Percentiles rank a stretch among this genome's conserved stretches.
These are phyloP conservation scores for Fusarium tanahbumbuense DNA, from an alignment of 2,329 filamentous ascomycete species.

Conservation along the genomic window DNA sequence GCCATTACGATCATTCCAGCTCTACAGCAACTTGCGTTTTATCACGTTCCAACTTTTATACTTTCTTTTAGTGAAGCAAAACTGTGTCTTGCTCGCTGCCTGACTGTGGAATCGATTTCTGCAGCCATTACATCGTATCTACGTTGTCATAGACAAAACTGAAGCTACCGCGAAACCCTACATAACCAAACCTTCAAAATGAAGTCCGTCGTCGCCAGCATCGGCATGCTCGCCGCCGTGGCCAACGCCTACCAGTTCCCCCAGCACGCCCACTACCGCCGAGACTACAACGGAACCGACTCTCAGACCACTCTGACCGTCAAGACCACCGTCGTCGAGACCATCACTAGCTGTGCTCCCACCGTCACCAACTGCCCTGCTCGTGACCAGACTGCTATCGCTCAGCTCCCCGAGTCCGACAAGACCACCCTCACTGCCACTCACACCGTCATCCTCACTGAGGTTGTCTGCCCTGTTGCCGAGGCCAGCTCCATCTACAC, in stretches of 20 bases:
- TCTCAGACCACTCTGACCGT: slow-evolving; percentile 59
- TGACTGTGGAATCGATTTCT: slow-evolving; percentile 51
- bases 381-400: slow-evolving; percentile 48
- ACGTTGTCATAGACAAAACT: slow-evolving; percentile 43
- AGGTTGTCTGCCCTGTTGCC: slow-evolving; percentile 59
- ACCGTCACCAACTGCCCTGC: slow-evolving; percentile 68
- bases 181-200: slow-evolving; percentile 53
- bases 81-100: slow-evolving; percentile 48
- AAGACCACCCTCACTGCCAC: slow-evolving; percentile 52
- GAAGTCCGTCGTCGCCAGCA: slow-evolving; percentile 58
- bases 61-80: slow-evolving; percentile 48
- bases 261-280: slow-evolving; percentile 50
- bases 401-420: slow-evolving; percentile 52
- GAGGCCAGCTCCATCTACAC: slow-evolving; percentile 56
- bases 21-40: slow-evolving; percentile 37
- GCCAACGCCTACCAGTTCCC: slow-evolving; percentile 56
- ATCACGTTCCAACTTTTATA: slow-evolving; percentile 34
- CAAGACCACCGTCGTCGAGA: slow-evolving; percentile 66
- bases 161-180: slow-evolving; percentile 29
- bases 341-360: slow-evolving; percentile 68
- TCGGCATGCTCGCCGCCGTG: slow-evolving; percentile 60
- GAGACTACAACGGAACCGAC: slow-evolving; percentile 46
- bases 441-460: slow-evolving; percentile 55
- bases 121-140: slow-evolving; percentile 39
- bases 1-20: slow-evolving; percentile 49